Base-by-base conservation (phyloP, 2,329 filamentous ascomycete genomes). In the Torrubiellomyces zombiae region DNA sequence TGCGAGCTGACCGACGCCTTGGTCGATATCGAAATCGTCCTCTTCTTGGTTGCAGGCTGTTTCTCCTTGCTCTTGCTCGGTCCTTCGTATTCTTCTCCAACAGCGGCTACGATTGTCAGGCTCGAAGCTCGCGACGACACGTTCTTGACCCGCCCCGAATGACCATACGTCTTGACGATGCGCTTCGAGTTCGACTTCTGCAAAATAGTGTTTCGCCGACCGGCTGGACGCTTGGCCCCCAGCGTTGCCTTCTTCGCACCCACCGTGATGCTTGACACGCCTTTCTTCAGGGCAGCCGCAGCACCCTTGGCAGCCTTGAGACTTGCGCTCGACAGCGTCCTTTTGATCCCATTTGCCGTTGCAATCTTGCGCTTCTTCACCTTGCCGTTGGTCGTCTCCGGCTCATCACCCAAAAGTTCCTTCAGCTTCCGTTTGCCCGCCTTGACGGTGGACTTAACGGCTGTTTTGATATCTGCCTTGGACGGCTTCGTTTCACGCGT, bases 401-500 rank as follows among this genome's bases (percentile, higher is more conserved):
- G 39, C 6, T 54, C 58, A 4, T 55, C 55, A 0, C 53, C 59
- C 4, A 64, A 43, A 6, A 64, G 40, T 23, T 67, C 63, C 42
- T 62, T 58, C 3, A 67, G 42, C 50, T 71, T 72, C 31, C 66
- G 53, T 50, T 72, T 72, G 23, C 58, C 54, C 4, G 55, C 52
- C 39, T 59, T 65, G 26, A 55, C 44, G 2, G 45, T 47, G 16
- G 42, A 46, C 38, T 56, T 56, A 36, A 47, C 46, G 4, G 38
- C 39, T 14, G 43, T 47, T 37, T 54, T 56, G 24, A 52, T 28
- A 23, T 48, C 52, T 16, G 57, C 50, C 39, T 64, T 65, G 19
- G 55, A 44, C 1, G 49, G 44, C 43, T 65, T 69, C 27, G 59
- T 53, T 33, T 67, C 65, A 36, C 67, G 64, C 14, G 64, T 60